Evolutionary conservation across 2,329 filamentous ascomycete genomes (phyloP), one percentile per base, ranked within the genome.

Genomic region (Botrytis deweyae): DNA sequence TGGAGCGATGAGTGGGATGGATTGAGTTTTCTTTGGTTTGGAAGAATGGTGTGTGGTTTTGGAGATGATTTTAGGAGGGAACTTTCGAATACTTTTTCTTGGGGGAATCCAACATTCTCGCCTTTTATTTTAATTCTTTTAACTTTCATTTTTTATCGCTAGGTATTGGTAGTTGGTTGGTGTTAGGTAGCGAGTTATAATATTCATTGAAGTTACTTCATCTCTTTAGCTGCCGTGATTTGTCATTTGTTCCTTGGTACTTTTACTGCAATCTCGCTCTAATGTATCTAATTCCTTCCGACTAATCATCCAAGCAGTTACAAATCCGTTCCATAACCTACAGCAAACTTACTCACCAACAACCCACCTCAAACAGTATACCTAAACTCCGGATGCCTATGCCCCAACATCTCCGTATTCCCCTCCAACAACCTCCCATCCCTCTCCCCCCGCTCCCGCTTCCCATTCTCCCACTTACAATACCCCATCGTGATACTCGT

Each of bases 381-480:
- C 59, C 90, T 80, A 79, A 94, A 94, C 78, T 92, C 89, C 1
- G 91, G 91, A 73, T 89, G 86, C 82, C 85, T 85, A 81, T 96
- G 93, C 1, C 93, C 93, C 77, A 93, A 81, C 75, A 93, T 87
- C 83, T 95, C 87, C 38, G 84, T 82, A 59, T 85, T 83, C 33
- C 84, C 86, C 84, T 92, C 92, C 75, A 91, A 85, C 7, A 88
- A 81, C 84, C 87, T 89, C 73, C 86, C 80, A 80, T 95, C 90
- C 40, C 92, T 85, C 78, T 85, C 82, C 0, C 93, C 93, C 1
- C 83, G 85, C 25, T 82, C 82, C 20, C 93, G 86, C 82, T 89
- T 92, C 78, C 83, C 85, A 79, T 96, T 96, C 84, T 95, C 93
- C 20, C 84, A 18, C 95, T 85, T 64, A 91, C 76, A 3, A 87